Conservation (phyloP, 768 basidiomycete genomes). For the Megacollybia marginata region DNA sequence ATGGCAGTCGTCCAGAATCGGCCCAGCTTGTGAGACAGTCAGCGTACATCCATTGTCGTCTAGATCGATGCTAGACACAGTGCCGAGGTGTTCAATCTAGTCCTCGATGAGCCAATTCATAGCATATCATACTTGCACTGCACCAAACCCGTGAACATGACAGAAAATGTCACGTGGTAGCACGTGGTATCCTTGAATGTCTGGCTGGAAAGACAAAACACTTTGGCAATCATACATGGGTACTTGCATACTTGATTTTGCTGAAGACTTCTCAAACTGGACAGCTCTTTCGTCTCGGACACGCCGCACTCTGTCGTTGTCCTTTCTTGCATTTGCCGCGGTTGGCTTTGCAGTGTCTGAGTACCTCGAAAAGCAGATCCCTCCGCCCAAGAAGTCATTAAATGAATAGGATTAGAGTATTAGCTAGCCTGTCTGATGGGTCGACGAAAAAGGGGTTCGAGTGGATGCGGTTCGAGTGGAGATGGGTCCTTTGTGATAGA, state of each 20-base stretch:
- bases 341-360: conserved; percentile 43
- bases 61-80: conserved; percentile 52
- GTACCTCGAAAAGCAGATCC: conserved; percentile 12
- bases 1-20: conserved; percentile 82
- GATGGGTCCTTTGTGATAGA: conserved; percentile 20
- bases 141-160: conserved; percentile 80
- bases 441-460: conserved; percentile 26
- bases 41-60: conserved; percentile 79
- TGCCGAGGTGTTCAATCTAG: conserved; percentile 88
- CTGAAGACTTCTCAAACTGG: conserved; percentile 4
- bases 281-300: conserved; percentile 48
- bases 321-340: conserved; percentile 36
- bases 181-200: too few relatives aligned
- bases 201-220: conserved; percentile 7
- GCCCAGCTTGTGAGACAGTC: conserved; percentile 60
- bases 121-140: conserved; percentile 15
- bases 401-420: background rate
- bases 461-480: conserved; percentile 23
- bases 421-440: conserved; percentile 16
- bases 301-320: conserved; percentile 44
- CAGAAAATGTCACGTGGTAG: too few relatives aligned
- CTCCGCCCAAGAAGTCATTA: background rate
- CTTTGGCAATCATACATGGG: conserved; percentile 42
- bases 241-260: conserved; percentile 5
- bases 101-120: background rate